Evolutionary conservation across 441 rosid genomes (phyloP).

Genomic region (Jatropha multifida): DNA sequence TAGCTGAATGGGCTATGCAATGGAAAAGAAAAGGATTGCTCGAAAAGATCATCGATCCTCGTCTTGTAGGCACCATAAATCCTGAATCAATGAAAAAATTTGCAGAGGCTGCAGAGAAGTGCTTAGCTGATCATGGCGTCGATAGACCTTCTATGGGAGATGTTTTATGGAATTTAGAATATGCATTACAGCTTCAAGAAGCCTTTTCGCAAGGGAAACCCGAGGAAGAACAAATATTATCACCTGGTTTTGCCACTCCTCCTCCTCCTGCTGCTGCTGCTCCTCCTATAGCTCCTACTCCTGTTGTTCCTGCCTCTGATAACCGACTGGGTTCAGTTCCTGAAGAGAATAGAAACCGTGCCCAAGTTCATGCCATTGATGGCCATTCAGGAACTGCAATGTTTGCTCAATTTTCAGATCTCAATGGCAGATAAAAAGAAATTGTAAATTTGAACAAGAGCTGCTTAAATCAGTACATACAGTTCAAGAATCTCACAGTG

Average conservation of each 20-base stretch:
- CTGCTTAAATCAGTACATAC: not conserved
- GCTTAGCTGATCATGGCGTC: slow-evolving; percentile 80
- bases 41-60: slow-evolving; percentile 79
- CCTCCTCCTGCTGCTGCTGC: slow-evolving; percentile 22
- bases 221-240: slow-evolving; percentile 52
- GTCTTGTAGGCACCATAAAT: slow-evolving; percentile 53
- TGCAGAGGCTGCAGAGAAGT: slow-evolving; percentile 85
- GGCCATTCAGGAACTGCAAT: slow-evolving; percentile 67
- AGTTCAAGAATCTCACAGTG: slow-evolving; percentile 1
- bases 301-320: slow-evolving; percentile 30
- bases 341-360: slow-evolving; percentile 41
- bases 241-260: slow-evolving; percentile 21
- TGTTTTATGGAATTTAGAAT: slow-evolving; percentile 91
- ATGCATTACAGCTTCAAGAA: slow-evolving; percentile 90
- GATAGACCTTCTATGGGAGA: slow-evolving; percentile 98
- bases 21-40: slow-evolving; percentile 80
- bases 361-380: slow-evolving; percentile 39
- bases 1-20: slow-evolving; percentile 97
- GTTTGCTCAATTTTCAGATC: slow-evolving; percentile 53
- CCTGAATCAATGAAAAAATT: slow-evolving; percentile 91
- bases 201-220: slow-evolving; percentile 51
- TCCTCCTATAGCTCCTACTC: slow-evolving; percentile 24
- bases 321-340: slow-evolving; percentile 29
- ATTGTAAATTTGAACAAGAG: not conserved
- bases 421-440: slow-evolving; percentile 50